These are phyloP conservation scores for Cornus florida DNA, from an alignment of 148 eudicot species.

Conservation along the genomic window DNA sequence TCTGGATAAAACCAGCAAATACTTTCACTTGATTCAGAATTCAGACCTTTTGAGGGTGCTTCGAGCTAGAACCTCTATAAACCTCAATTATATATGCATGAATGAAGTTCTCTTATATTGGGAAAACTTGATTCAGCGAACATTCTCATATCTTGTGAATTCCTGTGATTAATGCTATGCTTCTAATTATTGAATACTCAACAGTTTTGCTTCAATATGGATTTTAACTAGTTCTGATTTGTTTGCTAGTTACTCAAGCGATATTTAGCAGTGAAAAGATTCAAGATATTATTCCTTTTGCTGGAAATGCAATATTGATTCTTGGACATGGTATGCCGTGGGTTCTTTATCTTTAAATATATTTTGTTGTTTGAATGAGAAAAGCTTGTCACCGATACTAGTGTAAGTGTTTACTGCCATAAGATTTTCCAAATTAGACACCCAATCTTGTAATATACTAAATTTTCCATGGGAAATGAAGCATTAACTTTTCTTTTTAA, in stretches of 20 bases:
- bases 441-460: not conserved
- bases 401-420: not conserved
- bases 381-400: not conserved
- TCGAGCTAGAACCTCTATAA: not conserved
- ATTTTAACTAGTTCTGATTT: constrained; percentile 7
- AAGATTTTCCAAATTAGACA: not conserved
- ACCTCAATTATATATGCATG: not conserved
- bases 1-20: not conserved
- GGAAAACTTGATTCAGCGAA: not conserved
- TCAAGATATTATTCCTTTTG: constrained; percentile 63
- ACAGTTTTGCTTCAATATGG: not conserved
- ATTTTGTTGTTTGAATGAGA: not conserved
- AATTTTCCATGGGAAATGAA: not conserved
- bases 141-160: not conserved
- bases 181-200: not conserved
- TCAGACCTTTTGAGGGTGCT: not conserved
- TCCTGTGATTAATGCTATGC: not conserved
- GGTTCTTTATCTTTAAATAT: not conserved
- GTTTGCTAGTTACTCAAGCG: constrained; percentile 52
- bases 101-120: not conserved
- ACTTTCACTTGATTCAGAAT: not conserved
- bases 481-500: not conserved
- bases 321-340: constrained; percentile 82
- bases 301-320: constrained; percentile 60
- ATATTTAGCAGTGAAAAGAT: constrained; percentile 80